phyloP scores from a whole-genome alignment of 768 basidiomycete genomes.

The Coprinopsis sp. region DNA sequence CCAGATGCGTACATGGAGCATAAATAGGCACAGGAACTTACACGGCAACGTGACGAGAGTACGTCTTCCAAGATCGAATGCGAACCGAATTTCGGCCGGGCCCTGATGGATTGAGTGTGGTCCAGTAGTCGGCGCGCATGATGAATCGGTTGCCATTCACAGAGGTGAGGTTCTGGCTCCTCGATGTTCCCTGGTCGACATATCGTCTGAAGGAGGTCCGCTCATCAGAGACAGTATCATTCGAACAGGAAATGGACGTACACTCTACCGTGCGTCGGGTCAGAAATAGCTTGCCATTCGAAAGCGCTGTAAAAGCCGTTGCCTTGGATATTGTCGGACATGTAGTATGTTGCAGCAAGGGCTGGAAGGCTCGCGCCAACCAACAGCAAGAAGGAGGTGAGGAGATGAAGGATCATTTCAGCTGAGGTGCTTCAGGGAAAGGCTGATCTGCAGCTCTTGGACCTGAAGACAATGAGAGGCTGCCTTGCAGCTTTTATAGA shows the following conservation, averaged over 20 bases:
- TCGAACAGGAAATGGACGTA: slow-evolving; percentile 22
- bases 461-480: too few relatives aligned
- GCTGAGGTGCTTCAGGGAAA: too few relatives aligned
- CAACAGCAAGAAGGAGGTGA: too few relatives aligned
- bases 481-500: too few relatives aligned
- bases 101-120: slow-evolving; percentile 39
- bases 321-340: slow-evolving; percentile 40
- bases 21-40: too few relatives aligned
- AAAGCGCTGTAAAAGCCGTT: slow-evolving; percentile 45
- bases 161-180: slow-evolving; percentile 48
- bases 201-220: slow-evolving; percentile 29
- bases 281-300: slow-evolving; percentile 41
- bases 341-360: too few relatives aligned
- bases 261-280: slow-evolving; percentile 64
- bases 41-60: too few relatives aligned
- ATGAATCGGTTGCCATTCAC: slow-evolving; percentile 44
- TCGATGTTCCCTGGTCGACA: slow-evolving; percentile 35
- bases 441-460: too few relatives aligned
- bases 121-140: slow-evolving; percentile 47
- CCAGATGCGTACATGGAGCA: too few relatives aligned
- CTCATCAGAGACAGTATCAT: neutral
- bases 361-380: too few relatives aligned
- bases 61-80: slow-evolving; percentile 46
- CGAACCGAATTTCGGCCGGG: slow-evolving; percentile 53
- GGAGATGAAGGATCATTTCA: too few relatives aligned